phyloP scores from a whole-genome alignment of 2,329 filamentous ascomycete genomes.

The Albifimbria verrucaria region DNA sequence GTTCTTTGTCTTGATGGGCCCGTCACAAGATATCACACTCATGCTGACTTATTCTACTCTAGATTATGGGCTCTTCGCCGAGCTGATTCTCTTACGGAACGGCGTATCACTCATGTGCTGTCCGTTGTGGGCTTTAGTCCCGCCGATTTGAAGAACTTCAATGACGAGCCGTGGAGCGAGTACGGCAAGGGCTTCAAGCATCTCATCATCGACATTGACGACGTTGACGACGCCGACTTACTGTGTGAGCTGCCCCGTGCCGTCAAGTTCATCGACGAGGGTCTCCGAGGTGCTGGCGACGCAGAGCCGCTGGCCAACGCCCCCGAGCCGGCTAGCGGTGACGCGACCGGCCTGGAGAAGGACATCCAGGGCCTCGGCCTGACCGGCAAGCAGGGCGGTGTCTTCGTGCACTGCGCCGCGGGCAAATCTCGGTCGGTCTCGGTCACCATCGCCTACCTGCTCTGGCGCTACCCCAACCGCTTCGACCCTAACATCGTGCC shows the following conservation, averaged over 20 bases:
- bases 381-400: constrained; percentile 31
- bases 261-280: constrained; percentile 80
- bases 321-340: neutral
- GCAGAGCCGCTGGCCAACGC: neutral
- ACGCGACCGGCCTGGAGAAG: constrained; percentile 3
- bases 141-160: constrained; percentile 37
- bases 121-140: constrained; percentile 66
- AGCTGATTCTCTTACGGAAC: constrained; percentile 64
- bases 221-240: constrained; percentile 85
- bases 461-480: constrained; percentile 60
- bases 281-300: constrained; percentile 41
- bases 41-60: no score
- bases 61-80: constrained; percentile 79
- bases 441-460: constrained; percentile 78
- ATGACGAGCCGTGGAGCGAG: constrained; percentile 45
- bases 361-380: constrained; percentile 12
- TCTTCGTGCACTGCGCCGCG: constrained; percentile 77
- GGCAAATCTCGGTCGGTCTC: constrained; percentile 92
- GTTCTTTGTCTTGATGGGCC: no score
- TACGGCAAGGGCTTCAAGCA: constrained; percentile 63
- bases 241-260: constrained; percentile 75
- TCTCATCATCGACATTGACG: constrained; percentile 80
- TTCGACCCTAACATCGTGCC: constrained; percentile 39
- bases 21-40: no score
- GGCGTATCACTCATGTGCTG: constrained; percentile 85